phyloP scores from a whole-genome alignment of 345 rosid genomes.

The Turritis glabra region DNA sequence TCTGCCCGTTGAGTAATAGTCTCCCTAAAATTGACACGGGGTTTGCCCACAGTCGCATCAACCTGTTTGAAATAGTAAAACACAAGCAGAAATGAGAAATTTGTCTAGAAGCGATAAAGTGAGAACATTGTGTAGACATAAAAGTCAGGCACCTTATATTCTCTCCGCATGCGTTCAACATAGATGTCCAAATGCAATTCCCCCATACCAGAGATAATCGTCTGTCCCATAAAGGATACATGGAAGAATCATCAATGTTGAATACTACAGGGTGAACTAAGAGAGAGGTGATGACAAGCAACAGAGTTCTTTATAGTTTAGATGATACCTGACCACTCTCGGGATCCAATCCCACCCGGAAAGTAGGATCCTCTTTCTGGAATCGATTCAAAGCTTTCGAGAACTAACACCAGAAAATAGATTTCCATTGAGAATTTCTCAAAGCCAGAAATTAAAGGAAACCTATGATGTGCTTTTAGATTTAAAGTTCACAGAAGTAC shows the following conservation, averaged over 20 bases:
- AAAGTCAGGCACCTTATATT: slow-evolving; percentile 66
- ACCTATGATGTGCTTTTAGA: background rate
- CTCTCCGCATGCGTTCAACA: slow-evolving; percentile 93
- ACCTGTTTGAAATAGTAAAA: slow-evolving; percentile 52
- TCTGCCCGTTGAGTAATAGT: slow-evolving; percentile 85
- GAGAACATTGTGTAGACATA: slow-evolving; percentile 13
- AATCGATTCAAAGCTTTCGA: slow-evolving; percentile 98
- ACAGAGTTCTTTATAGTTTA: background rate
- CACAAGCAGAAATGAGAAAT: background rate
- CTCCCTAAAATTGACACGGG: slow-evolving; percentile 97
- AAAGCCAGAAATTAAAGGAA: slow-evolving; percentile 4
- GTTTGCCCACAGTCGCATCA: slow-evolving; percentile 96
- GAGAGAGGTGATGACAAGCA: background rate
- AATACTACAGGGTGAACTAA: background rate
- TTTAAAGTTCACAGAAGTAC: slow-evolving; percentile 41
- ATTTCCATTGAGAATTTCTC: background rate
- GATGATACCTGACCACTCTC: slow-evolving; percentile 86
- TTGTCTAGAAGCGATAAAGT: background rate
- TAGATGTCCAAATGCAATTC: slow-evolving; percentile 96
- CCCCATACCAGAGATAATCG: slow-evolving; percentile 99
- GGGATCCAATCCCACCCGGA: slow-evolving; percentile 97
- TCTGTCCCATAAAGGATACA: slow-evolving; percentile 47
- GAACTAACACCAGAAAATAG: slow-evolving; percentile 52
- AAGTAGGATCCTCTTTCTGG: slow-evolving; percentile 96
- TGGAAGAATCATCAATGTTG: background rate